phyloP scores from a whole-genome alignment of 2,329 filamentous ascomycete species.

The Aspergillus udagawae region DNA sequence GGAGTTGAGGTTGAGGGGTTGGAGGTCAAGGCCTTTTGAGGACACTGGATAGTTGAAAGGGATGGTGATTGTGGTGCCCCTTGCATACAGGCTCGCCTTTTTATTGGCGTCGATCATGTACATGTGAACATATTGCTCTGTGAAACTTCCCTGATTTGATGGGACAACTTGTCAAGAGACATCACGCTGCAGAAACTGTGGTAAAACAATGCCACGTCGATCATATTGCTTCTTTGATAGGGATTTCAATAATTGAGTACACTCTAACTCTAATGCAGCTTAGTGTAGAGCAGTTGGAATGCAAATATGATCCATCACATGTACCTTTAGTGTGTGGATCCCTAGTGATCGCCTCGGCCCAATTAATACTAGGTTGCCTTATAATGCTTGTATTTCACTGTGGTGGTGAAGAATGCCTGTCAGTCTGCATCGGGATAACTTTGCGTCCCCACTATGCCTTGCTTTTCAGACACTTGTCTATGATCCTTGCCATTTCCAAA shows the following conservation, averaged over 20 bases:
- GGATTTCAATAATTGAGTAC: not conserved
- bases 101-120: not conserved
- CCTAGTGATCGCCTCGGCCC: not conserved
- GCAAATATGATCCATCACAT: not conserved
- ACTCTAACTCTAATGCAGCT: not conserved
- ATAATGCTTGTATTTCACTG: not conserved
- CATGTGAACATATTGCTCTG: not conserved
- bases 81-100: not conserved
- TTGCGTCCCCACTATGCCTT: not conserved
- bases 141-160: not conserved
- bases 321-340: not conserved
- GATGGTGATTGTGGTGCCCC: not conserved
- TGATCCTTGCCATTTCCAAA: constrained; percentile 20
- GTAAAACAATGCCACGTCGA: not conserved
- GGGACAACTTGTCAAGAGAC: not conserved
- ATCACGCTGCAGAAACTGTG: not conserved
- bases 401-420: not conserved
- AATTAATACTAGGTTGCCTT: not conserved
- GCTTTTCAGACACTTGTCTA: constrained; percentile 22
- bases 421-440: not conserved
- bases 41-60: not conserved
- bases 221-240: not conserved
- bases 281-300: not conserved
- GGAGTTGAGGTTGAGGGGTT: not conserved
- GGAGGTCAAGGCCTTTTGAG: not conserved